phyloP scores from a whole-genome alignment of 306 rosid species.

The Quercus bicolor region DNA sequence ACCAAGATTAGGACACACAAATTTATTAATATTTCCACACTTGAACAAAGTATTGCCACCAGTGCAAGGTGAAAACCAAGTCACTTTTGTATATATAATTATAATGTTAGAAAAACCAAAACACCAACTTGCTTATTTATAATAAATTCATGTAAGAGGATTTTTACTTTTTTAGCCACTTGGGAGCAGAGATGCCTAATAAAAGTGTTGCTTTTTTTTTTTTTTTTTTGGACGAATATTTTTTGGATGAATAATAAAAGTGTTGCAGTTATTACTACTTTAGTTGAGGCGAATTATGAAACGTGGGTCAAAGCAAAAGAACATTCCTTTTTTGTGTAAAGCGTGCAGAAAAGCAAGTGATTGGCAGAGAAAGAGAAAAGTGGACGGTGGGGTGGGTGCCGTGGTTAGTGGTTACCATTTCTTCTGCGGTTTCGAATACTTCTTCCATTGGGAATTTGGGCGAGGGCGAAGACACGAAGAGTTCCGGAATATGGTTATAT shows the following conservation, averaged over 20 bases:
- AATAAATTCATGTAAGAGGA: not conserved
- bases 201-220: too few species aligned
- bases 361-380: not conserved
- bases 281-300: too few species aligned
- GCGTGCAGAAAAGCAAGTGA: not conserved
- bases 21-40: too few species aligned
- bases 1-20: not conserved
- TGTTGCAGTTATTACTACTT: too few species aligned
- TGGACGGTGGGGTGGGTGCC: not conserved
- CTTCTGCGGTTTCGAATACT: constrained; percentile 55
- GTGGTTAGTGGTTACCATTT: constrained; percentile 28
- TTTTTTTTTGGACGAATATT: too few species aligned
- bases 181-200: too few species aligned
- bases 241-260: too few species aligned
- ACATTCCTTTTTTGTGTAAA: too few species aligned
- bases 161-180: too few species aligned
- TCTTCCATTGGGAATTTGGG: constrained; percentile 40
- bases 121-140: not conserved
- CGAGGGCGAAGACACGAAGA: not conserved
- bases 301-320: too few species aligned
- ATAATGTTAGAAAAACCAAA: not conserved
- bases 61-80: not conserved
- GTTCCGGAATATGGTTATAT: too few species aligned
- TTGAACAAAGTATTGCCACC: not conserved
- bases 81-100: not conserved